Evolutionary conservation across 2,329 filamentous ascomycete genomes (phyloP), one percentile per base, ranked within the genome.

Genomic region (Penicillium expansum): DNA sequence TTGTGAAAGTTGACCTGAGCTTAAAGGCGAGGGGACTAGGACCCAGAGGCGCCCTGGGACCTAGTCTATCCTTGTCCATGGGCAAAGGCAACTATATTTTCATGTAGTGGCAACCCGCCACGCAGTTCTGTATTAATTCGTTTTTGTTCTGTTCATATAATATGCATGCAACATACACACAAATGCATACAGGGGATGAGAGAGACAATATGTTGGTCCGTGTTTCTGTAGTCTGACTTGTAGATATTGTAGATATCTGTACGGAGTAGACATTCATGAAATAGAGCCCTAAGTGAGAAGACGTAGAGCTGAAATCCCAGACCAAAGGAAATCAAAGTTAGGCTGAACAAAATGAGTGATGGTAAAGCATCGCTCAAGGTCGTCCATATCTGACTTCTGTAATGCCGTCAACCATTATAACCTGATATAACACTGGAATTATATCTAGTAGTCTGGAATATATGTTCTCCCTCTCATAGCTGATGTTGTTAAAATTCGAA

Each of bases 51-150:
- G 32, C 41, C 50, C 41, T 38, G 32, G 42, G 20, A 20, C n/a
- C n/a, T 22, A 9, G 30, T 4, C 43, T 39, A 30, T 30, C 24
- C 32, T 53, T 33, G 48, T 51, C 38, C 48, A 51, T 43, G 33
- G 24, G 33, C 24, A 22, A 53, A 16, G 32, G 42, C 42, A 47
- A 35, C 50, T 30, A 20, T 30, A 4, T 30, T 30, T n/a, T 7
- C n/a, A 45, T 53, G 41, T 44, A 53, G 22, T 53, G 51, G 20
- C 50, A 52, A 52, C 50, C 51, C 24, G 42, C 42, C 30, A 53
- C 14, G 30, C 9, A 47, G 32, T 53, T 48, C 22, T 53, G 33
- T 47, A 30, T 27, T n/a, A n/a, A 13, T 2, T 35, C 24, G 18
- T 8, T 6, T 42, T 8, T 29, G 1, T 22, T 18, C 9, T 39